Evolutionary conservation across 148 eudicot genomes (phyloP), one percentile per base, ranked within the genome.

Genomic region (Chenopodium quinoa): DNA sequence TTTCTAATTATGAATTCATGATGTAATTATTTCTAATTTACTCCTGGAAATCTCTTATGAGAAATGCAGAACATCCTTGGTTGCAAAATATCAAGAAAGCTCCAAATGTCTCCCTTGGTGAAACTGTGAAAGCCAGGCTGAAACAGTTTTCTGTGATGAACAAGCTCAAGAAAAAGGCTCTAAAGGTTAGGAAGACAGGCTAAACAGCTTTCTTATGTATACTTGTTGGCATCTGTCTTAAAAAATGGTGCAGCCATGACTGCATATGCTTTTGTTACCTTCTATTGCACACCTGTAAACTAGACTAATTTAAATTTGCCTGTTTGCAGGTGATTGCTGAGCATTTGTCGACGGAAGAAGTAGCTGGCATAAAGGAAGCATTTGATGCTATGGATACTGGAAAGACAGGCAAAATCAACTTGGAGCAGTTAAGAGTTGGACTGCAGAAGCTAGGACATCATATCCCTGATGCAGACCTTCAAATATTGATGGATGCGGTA

Each of bases 71-170:
- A 70, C 97, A 93, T 83, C 90, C 95, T 7, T 93, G 97, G 97
- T 69, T 93, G 84, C 91, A 87, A 78, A 90, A 93, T 78, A 88
- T 89, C 77, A 93, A 90, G 86, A 89, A 91, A 85, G 92, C 93
- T 79, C 91, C 97, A 60, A 93, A 93, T 84, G 95, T 93, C 22
- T 83, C 90, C 65, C 87, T 93, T 60, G 97, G 97, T 76, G 97
- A 93, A 88, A 89, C 93, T 52, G 97, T 93, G 79, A 92, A 91
- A 92, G 92, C 97, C 80, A 89, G 94, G 86, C 84, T 93, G 73
- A 93, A 93, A 76, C 97, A 93, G 70, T 93, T 93, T 78, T 89
- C 95, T 69, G 91, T 93, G 81, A 93, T 93, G 97, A 93, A 93
- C 89, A 93, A 93, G 87, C 95, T 93, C 81, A 93, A 93, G 85